phyloP scores from a whole-genome alignment of 768 basidiomycete species.

The Obba rivulosa region DNA sequence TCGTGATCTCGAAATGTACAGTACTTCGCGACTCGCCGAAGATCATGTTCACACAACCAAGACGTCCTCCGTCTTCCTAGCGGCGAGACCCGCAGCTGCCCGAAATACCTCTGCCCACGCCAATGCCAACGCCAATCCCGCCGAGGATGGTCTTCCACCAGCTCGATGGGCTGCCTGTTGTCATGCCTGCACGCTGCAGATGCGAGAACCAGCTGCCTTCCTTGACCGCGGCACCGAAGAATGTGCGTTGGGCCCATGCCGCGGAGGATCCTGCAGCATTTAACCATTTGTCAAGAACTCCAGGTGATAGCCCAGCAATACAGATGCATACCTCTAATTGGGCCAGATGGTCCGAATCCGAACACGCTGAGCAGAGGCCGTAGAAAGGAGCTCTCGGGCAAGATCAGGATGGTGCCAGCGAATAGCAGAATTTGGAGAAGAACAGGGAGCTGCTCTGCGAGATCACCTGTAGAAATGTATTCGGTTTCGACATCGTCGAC shows the following conservation, averaged over 20 bases:
- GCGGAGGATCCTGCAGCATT: slow-evolving; percentile 27
- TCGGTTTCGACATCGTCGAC: not conserved
- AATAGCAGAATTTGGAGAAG: slow-evolving; percentile 21
- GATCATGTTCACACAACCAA: too few relatives aligned
- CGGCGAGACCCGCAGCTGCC: too few relatives aligned
- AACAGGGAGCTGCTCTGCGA: slow-evolving; percentile 32
- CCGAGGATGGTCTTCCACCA: not conserved
- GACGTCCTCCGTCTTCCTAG: too few relatives aligned
- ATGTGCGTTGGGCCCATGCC: slow-evolving; percentile 30
- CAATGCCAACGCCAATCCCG: too few relatives aligned
- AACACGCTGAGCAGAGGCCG: slow-evolving; percentile 28
- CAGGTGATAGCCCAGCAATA: too few relatives aligned
- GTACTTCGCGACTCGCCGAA: too few relatives aligned
- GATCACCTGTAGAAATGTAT: slow-evolving; percentile 23
- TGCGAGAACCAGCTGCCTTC: slow-evolving; percentile 30
- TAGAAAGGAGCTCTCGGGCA: slow-evolving; percentile 26
- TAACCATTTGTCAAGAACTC: not conserved
- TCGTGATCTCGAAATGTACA: too few relatives aligned
- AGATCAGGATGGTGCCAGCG: slow-evolving; percentile 17
- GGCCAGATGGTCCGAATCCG: slow-evolving; percentile 32
- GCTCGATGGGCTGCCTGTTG: not conserved
- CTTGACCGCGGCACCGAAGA: slow-evolving; percentile 28
- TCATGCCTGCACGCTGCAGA: slow-evolving; percentile 28
- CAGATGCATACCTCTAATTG: slow-evolving; percentile 6
- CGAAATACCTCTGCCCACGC: too few relatives aligned